Conservation (phyloP, 176 grass and related monocot species). For the Cenchrus americanus region DNA sequence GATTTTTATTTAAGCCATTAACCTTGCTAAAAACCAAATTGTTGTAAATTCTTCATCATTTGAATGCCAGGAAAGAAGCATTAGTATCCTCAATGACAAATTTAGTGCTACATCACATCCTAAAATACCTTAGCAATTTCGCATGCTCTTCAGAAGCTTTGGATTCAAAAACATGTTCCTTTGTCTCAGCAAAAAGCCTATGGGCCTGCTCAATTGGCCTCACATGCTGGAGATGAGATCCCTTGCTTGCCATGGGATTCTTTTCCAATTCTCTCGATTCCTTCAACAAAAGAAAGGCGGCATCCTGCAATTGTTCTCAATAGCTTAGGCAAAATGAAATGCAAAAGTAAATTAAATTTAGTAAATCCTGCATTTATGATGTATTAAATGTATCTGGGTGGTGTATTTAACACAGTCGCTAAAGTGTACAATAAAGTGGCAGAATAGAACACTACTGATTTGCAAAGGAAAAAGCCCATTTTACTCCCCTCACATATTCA, state of each 20-base stretch:
- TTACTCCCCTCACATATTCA: too few relatives aligned
- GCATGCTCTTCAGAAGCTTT: conserved; percentile 91
- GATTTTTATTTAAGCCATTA: neutral
- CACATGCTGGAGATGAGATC: conserved; percentile 76
- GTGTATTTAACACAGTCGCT: conserved; percentile 7
- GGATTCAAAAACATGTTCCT: conserved; percentile 86
- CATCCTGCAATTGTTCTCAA: conserved; percentile 72
- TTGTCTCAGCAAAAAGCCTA: conserved; percentile 90
- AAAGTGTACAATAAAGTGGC: conserved; percentile 18
- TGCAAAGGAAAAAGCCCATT: neutral
- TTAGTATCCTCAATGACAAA: conserved; percentile 33
- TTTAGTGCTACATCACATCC: neutral
- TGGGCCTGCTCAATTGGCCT: conserved; percentile 87
- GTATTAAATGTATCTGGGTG: conserved; percentile 15
- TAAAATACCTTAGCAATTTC: conserved; percentile 82
- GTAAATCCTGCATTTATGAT: neutral
- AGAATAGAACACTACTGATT: conserved; percentile 27
- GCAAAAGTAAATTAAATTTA: conserved; percentile 23
- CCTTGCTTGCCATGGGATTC: conserved; percentile 94
- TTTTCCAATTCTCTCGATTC: conserved; percentile 89
- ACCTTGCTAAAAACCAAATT: conserved; percentile 6
- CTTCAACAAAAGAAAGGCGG: conserved; percentile 92
- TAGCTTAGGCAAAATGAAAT: conserved; percentile 30
- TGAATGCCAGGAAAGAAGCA: conserved; percentile 22
- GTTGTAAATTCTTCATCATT: neutral